Conservation (phyloP, 441 rosid genomes). For the Aquilaria agallochum region DNA sequence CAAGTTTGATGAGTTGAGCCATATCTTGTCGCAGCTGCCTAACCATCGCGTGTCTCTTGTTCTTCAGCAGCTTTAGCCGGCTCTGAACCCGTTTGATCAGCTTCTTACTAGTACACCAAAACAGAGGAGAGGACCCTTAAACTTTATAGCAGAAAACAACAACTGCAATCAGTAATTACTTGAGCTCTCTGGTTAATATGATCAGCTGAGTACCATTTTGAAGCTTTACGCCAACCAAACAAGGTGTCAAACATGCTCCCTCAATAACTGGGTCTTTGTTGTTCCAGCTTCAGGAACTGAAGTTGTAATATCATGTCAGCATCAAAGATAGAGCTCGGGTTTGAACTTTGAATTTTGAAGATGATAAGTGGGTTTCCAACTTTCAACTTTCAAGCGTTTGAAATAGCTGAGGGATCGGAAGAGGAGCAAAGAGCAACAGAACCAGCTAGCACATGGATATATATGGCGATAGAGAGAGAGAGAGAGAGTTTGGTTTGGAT, state of each 20-base stretch:
- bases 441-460: neutral
- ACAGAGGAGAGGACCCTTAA: neutral
- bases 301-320: neutral
- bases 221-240: constrained; percentile 82
- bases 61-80: constrained; percentile 59
- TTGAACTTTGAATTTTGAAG: neutral
- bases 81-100: constrained; percentile 47
- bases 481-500: too few relatives aligned
- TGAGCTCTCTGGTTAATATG: neutral
- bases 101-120: constrained; percentile 46
- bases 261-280: neutral
- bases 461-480: neutral
- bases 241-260: constrained; percentile 54
- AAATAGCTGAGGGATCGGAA: neutral
- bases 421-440: constrained; percentile 10
- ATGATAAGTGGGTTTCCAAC: neutral
- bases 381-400: neutral
- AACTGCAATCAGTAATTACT: neutral
- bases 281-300: constrained; percentile 5
- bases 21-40: constrained; percentile 57
- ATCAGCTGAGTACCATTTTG: constrained; percentile 47
- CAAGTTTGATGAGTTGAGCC: constrained; percentile 59
- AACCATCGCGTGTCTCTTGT: constrained; percentile 49
- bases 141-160: neutral
- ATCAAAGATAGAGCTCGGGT: constrained; percentile 1